Base-by-base conservation (phyloP, 1,284 basidiomycete species). In the Neolentinus lepideus region DNA sequence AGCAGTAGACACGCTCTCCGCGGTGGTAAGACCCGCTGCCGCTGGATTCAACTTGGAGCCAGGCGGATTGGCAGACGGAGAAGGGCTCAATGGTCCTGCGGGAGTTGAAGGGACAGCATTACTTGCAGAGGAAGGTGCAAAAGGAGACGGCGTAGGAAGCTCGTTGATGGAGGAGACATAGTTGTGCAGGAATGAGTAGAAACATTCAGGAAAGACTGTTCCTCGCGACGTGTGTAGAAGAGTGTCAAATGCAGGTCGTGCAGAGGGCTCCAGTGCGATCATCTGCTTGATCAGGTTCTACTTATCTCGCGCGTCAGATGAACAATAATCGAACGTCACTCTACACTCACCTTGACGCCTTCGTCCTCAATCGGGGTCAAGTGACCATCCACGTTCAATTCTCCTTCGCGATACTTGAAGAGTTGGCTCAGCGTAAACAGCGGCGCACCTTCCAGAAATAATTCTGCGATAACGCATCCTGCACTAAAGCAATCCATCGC, bases 401-500 rank as follows among this genome's bases (percentile, higher is more conserved):
- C 89, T 1, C 92, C 92, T 61, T 90, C 87, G 22, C 94, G 78
- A 64, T 97, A 99, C 68, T 96, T 95, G 80, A 94, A 98, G 53
- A 99, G 75, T 67, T 98, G 96, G 65, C 91, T 94, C 48, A 99
- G 78, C 0, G 92, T 96, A 74, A 99, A 99, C 36, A 97, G 80
- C 1, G 92, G 92, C 0, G 91, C 85, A 0, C 97, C 97, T 67
- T 99, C 97, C 45, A 95, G 78, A 76, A 97, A 99, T 58, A 99
- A 79, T 71, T 99, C 97, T 0, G 95, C 93, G 31, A 99, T 84
- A 16, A 98, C 95, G 68, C 96, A 99, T 29, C 97, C 97, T 0
- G 86, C 83, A 58, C 94, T 94, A 67, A 99, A 99, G 53, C 96
- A 92, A 68, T 99, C 97, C 97, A 99, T 99, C 2, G 91, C 81